Conservation (phyloP, 495 filamentous ascomycete species). For the Niebla homalea region DNA sequence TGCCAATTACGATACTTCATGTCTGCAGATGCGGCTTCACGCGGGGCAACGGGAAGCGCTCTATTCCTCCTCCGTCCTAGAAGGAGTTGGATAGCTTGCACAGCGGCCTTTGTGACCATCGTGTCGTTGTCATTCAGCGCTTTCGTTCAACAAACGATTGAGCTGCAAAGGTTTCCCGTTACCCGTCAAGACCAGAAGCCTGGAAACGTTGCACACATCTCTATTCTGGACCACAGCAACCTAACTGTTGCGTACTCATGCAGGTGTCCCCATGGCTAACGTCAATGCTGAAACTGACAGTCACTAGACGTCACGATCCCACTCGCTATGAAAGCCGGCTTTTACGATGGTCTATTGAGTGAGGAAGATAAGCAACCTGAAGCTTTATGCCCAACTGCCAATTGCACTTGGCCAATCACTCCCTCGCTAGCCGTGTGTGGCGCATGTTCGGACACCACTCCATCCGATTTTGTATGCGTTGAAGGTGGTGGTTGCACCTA, state of each 20-base stretch:
- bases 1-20: not conserved
- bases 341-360: conserved; percentile 27
- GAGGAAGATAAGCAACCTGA: conserved; percentile 13
- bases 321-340: conserved; percentile 24
- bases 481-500: not conserved
- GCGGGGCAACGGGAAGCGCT: conserved; percentile 25
- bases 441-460: conserved; percentile 25
- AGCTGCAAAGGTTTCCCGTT: not conserved
- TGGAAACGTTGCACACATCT: not conserved
- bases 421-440: conserved; percentile 34
- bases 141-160: conserved; percentile 33
- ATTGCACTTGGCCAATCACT: conserved; percentile 31
- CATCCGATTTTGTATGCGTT: not conserved
- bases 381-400: conserved; percentile 28
- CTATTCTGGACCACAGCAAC: not conserved
- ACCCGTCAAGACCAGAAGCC: not conserved
- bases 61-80: conserved; percentile 18
- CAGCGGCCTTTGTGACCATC: conserved; percentile 28
- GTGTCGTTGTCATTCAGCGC: conserved; percentile 29
- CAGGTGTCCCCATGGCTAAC: not conserved
- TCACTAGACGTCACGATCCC: conserved; percentile 6
- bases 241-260: not conserved
- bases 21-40: conserved; percentile 1
- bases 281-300: not conserved
- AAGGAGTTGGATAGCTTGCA: conserved; percentile 25